Base-by-base conservation (phyloP, 345 rosid genomes). In the Draba incana region DNA sequence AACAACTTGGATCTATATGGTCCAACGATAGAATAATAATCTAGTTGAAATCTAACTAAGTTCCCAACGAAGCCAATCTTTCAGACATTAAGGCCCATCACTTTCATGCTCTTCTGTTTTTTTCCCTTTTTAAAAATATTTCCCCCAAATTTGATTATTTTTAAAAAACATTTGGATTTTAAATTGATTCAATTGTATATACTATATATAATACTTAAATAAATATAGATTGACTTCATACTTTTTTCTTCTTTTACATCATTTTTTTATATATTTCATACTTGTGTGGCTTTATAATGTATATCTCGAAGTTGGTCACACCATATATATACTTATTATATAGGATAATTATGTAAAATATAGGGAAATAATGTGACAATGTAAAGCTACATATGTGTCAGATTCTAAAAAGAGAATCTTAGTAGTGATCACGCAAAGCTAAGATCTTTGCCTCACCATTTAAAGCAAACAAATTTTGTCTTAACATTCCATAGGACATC, bases 381-480 rank as follows among this genome's bases (percentile, higher is more conserved):
- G 72, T 42, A 43, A 66, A 66, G 57, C 54, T 59, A 66, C 42
- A 44, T 14, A 74, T 65, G 41, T 74, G 74, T 67, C 78, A 68
- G 58, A 44, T 68, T 68, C 14, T 74, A 61, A 53, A 15, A 38
- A 68, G 74, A 61, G 78, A 74, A 74, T 74, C 74, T 74, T 68
- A 61, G 69, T 74, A 67, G 64, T 54, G 58, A 68, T 68, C 74
- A 61, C 78, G 64, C 78, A 68, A 75, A 62, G 59, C 69, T 68
- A 75, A 54, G 58, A 68, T 53, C 39, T 68, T 47, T 75, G 78
- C 69, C 64, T 68, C 73, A n/a, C 78, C 39, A 75, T 46, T 74
- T 68, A 60, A 53, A 61, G 73, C 64, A 68, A 67, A 51, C 62
- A 66, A 66, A 57, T 35, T 58, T 60, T 53, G 63, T 60, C 73